A percentile compares a stretch with the other conserved stretches of the same genome.
Evolutionary conservation across 805 yeast species (phyloP).

Genomic region (Yarrowia divulgata): DNA sequence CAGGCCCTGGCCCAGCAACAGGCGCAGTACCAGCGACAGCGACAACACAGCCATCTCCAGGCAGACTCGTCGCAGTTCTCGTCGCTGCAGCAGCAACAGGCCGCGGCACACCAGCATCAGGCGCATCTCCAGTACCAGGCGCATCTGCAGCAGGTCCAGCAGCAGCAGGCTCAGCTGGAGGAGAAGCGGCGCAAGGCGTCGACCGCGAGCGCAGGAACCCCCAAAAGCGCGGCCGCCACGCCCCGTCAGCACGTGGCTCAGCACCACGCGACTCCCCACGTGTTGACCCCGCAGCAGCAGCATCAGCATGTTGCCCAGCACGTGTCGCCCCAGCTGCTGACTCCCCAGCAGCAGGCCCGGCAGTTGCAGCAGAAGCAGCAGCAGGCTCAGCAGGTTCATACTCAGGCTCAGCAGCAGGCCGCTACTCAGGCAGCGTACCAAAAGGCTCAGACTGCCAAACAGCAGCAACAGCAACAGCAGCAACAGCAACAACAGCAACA

Average conservation of each 20-base stretch:
- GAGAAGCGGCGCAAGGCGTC: constrained; percentile 30
- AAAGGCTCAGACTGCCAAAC: constrained; percentile 16
- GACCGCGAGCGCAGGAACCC: background rate
- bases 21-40: constrained; percentile 39
- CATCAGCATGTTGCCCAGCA: background rate
- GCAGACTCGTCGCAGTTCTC: constrained; percentile 21
- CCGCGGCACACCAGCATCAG: constrained; percentile 37
- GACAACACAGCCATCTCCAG: constrained; percentile 31
- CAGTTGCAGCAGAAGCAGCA: constrained; percentile 36
- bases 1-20: constrained; percentile 3
- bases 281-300: background rate
- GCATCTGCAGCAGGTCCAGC: constrained; percentile 27
- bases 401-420: constrained; percentile 8
- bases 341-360: constrained; percentile 30
- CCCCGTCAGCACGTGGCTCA: constrained; percentile 2
- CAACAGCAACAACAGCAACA: background rate
- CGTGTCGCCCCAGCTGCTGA: constrained; percentile 7
- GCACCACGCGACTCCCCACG: constrained; percentile 4
- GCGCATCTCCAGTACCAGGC: constrained; percentile 36
- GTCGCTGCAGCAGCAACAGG: constrained; percentile 18
- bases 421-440: background rate
- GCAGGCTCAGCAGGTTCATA: constrained; percentile 15
- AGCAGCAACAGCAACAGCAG: constrained; percentile 6
- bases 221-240: constrained; percentile 9
- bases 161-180: constrained; percentile 29